phyloP scores from a whole-genome alignment of 2,329 filamentous ascomycete genomes.

The Fusarium pseudocircinatum region DNA sequence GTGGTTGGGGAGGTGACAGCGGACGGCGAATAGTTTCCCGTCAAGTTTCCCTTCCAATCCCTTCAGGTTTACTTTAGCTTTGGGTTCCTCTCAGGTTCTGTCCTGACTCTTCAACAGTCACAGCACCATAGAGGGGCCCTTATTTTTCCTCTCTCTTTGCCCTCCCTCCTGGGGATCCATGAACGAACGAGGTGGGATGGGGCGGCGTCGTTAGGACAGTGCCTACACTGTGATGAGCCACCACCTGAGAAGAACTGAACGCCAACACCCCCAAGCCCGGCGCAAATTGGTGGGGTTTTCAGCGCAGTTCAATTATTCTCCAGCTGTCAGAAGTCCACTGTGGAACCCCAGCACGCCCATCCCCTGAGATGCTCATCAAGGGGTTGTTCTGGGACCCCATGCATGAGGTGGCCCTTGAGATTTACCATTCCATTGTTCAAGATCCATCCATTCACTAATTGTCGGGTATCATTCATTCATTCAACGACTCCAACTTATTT shows the following conservation, averaged over 20 bases:
- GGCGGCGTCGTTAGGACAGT: conserved; percentile 11
- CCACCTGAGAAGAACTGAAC: background rate
- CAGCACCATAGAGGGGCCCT: conserved; percentile 27
- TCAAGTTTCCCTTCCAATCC: conserved; percentile 22
- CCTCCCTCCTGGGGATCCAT: conserved; percentile 3
- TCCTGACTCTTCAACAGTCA: background rate
- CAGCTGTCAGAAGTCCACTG: conserved; percentile 29
- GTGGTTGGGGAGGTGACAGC: conserved; percentile 43
- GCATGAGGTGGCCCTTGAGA: background rate
- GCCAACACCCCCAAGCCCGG: conserved; percentile 4
- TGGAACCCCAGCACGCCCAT: conserved; percentile 26
- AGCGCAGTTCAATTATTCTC: conserved; percentile 27
- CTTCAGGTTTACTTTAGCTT: conserved; percentile 11
- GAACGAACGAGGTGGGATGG: conserved; percentile 14
- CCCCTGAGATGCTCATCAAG: conserved; percentile 25
- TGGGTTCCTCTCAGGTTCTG: background rate
- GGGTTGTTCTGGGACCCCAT: background rate
- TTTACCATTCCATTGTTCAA: background rate
- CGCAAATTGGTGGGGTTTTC: conserved; percentile 30
- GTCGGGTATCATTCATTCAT: background rate
- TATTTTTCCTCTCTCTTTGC: conserved; percentile 26
- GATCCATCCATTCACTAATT: background rate
- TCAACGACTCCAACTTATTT: background rate
- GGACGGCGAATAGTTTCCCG: conserved; percentile 28
- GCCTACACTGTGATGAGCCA: conserved; percentile 27